These are phyloP conservation scores for Vigna mungo DNA, from an alignment of 306 rosid genomes.

Conservation along the genomic window DNA sequence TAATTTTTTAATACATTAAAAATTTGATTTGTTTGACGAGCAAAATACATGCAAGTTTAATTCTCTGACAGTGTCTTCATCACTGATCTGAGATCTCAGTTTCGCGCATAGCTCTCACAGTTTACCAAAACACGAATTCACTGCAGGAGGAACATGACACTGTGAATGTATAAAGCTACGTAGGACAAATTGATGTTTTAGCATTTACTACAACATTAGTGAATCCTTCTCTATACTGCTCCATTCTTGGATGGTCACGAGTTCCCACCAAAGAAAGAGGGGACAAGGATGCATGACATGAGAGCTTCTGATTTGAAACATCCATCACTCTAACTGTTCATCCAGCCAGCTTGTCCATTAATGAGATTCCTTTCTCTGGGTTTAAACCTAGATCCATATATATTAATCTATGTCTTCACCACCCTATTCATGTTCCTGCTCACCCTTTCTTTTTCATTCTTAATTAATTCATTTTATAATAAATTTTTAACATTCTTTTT, in stretches of 20 bases:
- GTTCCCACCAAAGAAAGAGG: background rate
- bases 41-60: background rate
- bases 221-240: background rate
- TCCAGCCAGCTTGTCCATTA: slow-evolving; percentile 14
- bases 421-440: no score
- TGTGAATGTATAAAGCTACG: background rate
- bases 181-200: background rate
- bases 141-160: background rate
- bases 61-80: background rate
- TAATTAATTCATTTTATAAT: no score
- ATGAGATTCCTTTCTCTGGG: slow-evolving; percentile 16
- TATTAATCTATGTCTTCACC: no score
- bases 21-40: no score
- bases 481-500: no score
- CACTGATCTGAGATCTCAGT: background rate
- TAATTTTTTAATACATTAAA: no score
- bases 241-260: slow-evolving; percentile 8
- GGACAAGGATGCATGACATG: slow-evolving; percentile 17
- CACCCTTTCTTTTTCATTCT: background rate
- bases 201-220: background rate
- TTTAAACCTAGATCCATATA: no score
- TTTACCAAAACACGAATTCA: background rate
- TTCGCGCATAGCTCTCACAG: no score
- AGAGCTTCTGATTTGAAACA: background rate
- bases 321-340: slow-evolving; percentile 13